phyloP scores from a whole-genome alignment of 805 yeast genomes.

The Saturnispora bothae region DNA sequence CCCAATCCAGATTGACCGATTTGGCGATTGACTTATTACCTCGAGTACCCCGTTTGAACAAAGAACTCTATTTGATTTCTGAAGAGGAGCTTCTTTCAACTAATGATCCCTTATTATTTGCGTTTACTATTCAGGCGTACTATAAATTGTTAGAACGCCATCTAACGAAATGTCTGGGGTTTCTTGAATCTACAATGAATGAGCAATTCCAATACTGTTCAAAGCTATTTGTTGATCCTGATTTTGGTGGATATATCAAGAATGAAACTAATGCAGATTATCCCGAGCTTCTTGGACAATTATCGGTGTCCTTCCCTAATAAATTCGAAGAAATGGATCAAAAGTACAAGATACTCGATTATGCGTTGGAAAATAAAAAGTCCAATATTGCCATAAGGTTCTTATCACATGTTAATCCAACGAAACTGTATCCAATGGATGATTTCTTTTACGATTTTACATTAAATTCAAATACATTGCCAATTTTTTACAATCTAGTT shows the following conservation, averaged over 20 bases:
- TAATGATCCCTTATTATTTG: slow-evolving; percentile 24
- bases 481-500: slow-evolving; percentile 20
- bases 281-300: slow-evolving; percentile 10
- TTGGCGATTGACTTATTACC: slow-evolving; percentile 22
- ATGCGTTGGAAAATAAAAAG: slow-evolving; percentile 11
- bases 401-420: slow-evolving; percentile 21
- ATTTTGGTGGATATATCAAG: slow-evolving; percentile 3
- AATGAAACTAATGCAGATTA: slow-evolving; percentile 1
- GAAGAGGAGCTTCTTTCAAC: slow-evolving; percentile 15
- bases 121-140: slow-evolving; percentile 25
- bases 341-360: slow-evolving; percentile 16
- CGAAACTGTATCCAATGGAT: slow-evolving; percentile 14
- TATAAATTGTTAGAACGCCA: slow-evolving; percentile 16
- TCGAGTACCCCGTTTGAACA: slow-evolving; percentile 19
- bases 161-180: slow-evolving; percentile 1
- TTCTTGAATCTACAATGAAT: slow-evolving; percentile 13
- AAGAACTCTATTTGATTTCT: slow-evolving; percentile 18
- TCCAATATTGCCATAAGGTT: slow-evolving; percentile 16
- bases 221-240: slow-evolving; percentile 17
- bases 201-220: slow-evolving; percentile 19
- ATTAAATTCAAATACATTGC: slow-evolving; percentile 15
- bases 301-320: slow-evolving; percentile 8
- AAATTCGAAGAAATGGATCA: slow-evolving; percentile 19
- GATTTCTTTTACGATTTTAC: slow-evolving; percentile 14
- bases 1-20: slow-evolving; percentile 24